Evolutionary conservation across 306 rosid genomes (phyloP).

Genomic region (Quercus gilva): DNA sequence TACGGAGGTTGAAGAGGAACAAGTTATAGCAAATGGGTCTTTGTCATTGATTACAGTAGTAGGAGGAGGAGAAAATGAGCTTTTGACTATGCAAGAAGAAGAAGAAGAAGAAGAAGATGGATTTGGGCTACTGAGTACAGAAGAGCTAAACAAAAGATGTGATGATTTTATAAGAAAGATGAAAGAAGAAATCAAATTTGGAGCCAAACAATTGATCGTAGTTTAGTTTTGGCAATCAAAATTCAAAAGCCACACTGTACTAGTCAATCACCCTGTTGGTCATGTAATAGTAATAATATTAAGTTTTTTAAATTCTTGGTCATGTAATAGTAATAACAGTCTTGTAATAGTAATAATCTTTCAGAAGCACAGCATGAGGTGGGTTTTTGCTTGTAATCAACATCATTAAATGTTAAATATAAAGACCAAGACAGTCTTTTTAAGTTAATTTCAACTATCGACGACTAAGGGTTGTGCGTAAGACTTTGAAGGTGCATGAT

Average conservation of each 20-base stretch:
- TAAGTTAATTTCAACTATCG: background rate
- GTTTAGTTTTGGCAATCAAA: conserved; percentile 8
- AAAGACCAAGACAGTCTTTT: background rate
- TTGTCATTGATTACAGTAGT: background rate
- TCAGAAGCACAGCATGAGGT: background rate
- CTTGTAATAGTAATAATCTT: background rate
- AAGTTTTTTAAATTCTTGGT: too few species aligned
- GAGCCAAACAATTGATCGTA: conserved; percentile 26
- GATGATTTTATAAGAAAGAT: conserved; percentile 73
- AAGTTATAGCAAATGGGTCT: background rate
- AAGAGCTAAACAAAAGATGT: conserved; percentile 73
- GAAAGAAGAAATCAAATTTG: conserved; percentile 50
- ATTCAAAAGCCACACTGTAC: conserved; percentile 4
- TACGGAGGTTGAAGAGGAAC: conserved; percentile 3
- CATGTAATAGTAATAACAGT: too few species aligned
- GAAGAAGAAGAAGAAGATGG: conserved; percentile 23
- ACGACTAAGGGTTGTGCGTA: background rate
- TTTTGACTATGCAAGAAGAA: background rate
- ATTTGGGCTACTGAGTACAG: conserved; percentile 25
- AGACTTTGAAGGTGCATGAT: too few species aligned
- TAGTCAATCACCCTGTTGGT: background rate
- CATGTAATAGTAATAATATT: background rate
- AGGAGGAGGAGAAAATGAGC: background rate
- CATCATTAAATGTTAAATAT: background rate
- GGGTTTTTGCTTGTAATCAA: background rate